Conservation (phyloP, 192 early-diverging fungal species). For the Coemansia sp. region DNA sequence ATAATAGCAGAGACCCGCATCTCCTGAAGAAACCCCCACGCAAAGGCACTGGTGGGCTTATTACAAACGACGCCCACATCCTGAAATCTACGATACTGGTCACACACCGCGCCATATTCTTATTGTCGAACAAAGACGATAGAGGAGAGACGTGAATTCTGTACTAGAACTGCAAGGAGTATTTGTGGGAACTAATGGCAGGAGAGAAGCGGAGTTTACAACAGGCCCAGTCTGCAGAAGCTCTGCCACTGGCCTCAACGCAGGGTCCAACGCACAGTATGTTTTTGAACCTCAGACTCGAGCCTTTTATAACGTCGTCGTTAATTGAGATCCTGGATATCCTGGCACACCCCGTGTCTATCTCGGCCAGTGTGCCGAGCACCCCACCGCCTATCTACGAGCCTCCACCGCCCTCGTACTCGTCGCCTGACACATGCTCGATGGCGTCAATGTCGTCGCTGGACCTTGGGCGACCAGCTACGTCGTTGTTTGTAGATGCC, state of each 20-base stretch:
- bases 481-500: constrained; percentile 2
- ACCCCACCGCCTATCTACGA: constrained; percentile 52
- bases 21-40: too few species aligned
- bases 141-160: too few species aligned
- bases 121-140: too few species aligned
- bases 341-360: constrained; percentile 25
- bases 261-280: constrained; percentile 29
- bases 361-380: constrained; percentile 46
- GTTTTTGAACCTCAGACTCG: constrained; percentile 44
- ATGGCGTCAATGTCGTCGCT: constrained; percentile 31
- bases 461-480: constrained; percentile 17
- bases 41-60: too few species aligned
- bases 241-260: constrained; percentile 22
- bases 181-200: constrained; percentile 20
- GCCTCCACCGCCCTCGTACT: constrained; percentile 50
- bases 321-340: constrained; percentile 49
- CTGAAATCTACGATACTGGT: too few species aligned
- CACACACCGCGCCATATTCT: too few species aligned
- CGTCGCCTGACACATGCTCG: constrained; percentile 27
- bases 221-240: constrained; percentile 18
- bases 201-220: constrained; percentile 37
- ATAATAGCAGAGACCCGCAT: too few species aligned
- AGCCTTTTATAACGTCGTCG: constrained; percentile 49
- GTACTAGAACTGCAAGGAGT: too few species aligned
- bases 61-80: too few species aligned